Base-by-base conservation (phyloP, 257 asterid genomes). In the Fraxinus pennsylvanica region DNA sequence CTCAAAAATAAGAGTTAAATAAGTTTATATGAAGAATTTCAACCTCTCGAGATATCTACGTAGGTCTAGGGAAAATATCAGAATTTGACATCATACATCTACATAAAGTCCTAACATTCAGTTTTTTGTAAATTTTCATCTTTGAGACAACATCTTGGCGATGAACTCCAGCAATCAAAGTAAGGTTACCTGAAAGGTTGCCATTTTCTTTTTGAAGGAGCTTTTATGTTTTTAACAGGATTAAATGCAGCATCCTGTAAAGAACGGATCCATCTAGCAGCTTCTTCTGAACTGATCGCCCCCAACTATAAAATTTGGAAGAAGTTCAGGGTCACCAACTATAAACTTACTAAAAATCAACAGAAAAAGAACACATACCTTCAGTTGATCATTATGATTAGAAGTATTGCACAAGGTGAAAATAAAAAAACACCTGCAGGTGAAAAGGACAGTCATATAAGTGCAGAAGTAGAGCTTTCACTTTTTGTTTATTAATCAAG, bases 251-350 rank as follows among this genome's bases (percentile, higher is more conserved):
- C 86, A 41, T 86, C 86, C 78, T 88, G 91, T 82, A 94, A 84
- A 82, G 91, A 89, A 52, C 54, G 85, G 50, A 90, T 92, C 98
- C 98, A 94, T 68, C 69, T 77, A 33, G 94, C 92, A 13, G 97
- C 97, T 78, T 92, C 97, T 87, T 92, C 98, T 3, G 98, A 91
- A 86, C 97, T 92, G 43, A 81, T 86, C n/a, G 96, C 89, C 75
- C 95, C 98, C 5, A 94, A 86, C 98, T 94, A 79, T 61, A 59
- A 83, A 82, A 76, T 73, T 65, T 76, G 50, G 83, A 76, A 50
- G 84, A 81, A 50, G 59, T 66, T 45, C 45, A 73, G 57, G 68
- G 36, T 71, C 71, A 75, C 68, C 67, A 32, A 29, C 8, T 33
- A 68, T 30, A 41, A 21, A 21, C 14, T 68, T 63, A 17, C 59